Evolutionary conservation across 257 asterid species (phyloP).

Genomic region (Dorcoceras hygrometricum): DNA sequence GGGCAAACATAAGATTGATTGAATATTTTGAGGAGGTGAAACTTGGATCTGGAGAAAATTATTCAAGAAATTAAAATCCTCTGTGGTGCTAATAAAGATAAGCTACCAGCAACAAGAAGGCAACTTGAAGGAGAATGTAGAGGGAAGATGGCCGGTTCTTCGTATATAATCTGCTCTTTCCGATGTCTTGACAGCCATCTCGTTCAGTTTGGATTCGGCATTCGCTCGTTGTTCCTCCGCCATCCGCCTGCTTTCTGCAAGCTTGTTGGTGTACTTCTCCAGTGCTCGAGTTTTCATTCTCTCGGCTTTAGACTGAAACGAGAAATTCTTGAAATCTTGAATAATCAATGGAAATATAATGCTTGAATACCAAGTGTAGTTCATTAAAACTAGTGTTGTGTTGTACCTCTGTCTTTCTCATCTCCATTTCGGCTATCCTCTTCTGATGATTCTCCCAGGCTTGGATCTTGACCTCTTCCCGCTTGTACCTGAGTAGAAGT

Average conservation of each 20-base stretch:
- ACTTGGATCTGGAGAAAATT: background rate
- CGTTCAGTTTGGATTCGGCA: constrained; percentile 79
- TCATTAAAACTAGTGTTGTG: no score
- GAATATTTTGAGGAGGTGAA: background rate
- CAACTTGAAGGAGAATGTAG: constrained; percentile 55
- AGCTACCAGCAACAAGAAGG: constrained; percentile 65
- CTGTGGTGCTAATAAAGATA: no score
- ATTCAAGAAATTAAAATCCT: no score
- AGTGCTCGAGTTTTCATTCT: constrained; percentile 73
- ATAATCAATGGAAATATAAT: no score
- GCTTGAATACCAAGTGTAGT: no score
- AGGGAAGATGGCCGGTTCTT: constrained; percentile 72
- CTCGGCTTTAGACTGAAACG: constrained; percentile 75
- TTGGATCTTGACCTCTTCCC: constrained; percentile 87
- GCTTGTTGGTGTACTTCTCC: constrained; percentile 61
- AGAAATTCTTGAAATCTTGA: background rate
- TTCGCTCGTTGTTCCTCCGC: constrained; percentile 84
- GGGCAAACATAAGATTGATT: background rate
- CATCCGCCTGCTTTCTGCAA: constrained; percentile 66
- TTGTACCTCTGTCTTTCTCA: constrained; percentile 76
- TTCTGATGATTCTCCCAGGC: constrained; percentile 95
- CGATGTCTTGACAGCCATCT: constrained; percentile 62
- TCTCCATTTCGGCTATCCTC: constrained; percentile 85
- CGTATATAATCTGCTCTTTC: constrained; percentile 74
- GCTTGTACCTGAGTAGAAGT: constrained; percentile 54